Conservation (phyloP, 495 filamentous ascomycete species). For the Aspergillus incahuasiensis region DNA sequence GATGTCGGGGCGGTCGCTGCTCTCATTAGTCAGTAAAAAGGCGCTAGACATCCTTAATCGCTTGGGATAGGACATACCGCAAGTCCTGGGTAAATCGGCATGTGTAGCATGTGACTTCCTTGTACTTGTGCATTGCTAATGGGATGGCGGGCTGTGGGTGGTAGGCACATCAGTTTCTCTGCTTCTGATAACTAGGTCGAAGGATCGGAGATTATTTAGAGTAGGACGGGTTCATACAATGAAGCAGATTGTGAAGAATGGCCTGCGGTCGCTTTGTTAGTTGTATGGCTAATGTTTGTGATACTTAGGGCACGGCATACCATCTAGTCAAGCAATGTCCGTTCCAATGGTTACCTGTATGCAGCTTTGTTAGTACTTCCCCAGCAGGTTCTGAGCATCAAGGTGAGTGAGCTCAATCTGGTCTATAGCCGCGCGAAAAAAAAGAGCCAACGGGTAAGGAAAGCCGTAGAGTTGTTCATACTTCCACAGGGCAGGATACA, state of each 20-base stretch:
- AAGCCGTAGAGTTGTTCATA: no score
- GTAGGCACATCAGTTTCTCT: background rate
- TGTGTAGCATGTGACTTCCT: conserved; percentile 51
- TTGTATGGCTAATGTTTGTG: background rate
- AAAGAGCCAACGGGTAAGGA: no score
- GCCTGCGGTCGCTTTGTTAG: conserved; percentile 32
- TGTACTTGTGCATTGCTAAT: conserved; percentile 47
- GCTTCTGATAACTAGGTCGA: background rate
- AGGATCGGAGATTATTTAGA: no score
- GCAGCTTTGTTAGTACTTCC: conserved; percentile 17
- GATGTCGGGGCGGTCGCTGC: conserved; percentile 44
- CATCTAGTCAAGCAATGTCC: conserved; percentile 50
- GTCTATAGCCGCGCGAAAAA: no score
- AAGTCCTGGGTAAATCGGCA: conserved; percentile 52
- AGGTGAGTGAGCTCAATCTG: no score
- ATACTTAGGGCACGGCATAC: conserved; percentile 28
- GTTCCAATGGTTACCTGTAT: conserved; percentile 46
- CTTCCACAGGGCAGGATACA: background rate
- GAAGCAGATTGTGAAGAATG: conserved; percentile 53
- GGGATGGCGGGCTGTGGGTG: conserved; percentile 44
- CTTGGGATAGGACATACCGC: no score
- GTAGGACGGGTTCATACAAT: conserved; percentile 31
- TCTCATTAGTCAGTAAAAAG: conserved; percentile 9
- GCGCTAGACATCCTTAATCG: no score
- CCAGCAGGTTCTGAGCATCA: background rate